Conservation (phyloP, 805 yeast genomes). For the Ogataea pilisensis region DNA sequence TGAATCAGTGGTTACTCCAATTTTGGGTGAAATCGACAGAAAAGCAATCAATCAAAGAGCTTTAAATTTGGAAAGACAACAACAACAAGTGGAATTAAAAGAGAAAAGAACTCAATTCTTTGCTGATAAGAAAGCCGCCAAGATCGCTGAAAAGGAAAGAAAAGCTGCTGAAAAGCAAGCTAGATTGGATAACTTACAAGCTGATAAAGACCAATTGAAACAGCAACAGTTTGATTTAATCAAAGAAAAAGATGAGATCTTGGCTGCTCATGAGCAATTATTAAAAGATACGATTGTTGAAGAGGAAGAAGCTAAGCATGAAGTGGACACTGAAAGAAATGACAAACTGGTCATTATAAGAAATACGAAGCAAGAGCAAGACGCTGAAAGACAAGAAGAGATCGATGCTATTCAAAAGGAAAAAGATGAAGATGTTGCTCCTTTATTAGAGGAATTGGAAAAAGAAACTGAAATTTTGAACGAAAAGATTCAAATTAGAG, state of each 20-base stretch:
- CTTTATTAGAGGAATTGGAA: slow-evolving; percentile 49
- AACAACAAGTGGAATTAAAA: slow-evolving; percentile 38
- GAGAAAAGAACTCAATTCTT: slow-evolving; percentile 34
- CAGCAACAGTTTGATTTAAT: slow-evolving; percentile 42
- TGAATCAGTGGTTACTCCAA: slow-evolving; percentile 73
- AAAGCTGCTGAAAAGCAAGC: slow-evolving; percentile 30
- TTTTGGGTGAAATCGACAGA: slow-evolving; percentile 63
- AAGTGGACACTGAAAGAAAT: slow-evolving; percentile 37
- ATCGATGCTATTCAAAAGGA: slow-evolving; percentile 45
- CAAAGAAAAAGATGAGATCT: slow-evolving; percentile 31
- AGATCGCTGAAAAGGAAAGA: slow-evolving; percentile 32
- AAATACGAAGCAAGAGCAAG: slow-evolving; percentile 40
- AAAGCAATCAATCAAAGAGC: slow-evolving; percentile 70
- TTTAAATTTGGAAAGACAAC: slow-evolving; percentile 42
- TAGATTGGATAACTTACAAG: slow-evolving; percentile 45
- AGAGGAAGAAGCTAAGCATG: slow-evolving; percentile 38
- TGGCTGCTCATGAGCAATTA: slow-evolving; percentile 44
- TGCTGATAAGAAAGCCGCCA: slow-evolving; percentile 36
- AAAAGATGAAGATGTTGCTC: slow-evolving; percentile 50
- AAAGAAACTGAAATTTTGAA: slow-evolving; percentile 45
- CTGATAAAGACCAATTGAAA: slow-evolving; percentile 43
- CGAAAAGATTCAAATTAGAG: slow-evolving; percentile 47
- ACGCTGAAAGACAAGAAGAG: slow-evolving; percentile 42
- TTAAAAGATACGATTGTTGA: slow-evolving; percentile 34
- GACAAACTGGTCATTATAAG: slow-evolving; percentile 42